Evolutionary conservation across 2,329 filamentous ascomycete genomes (phyloP), one percentile per base, ranked within the genome.

Genomic region (Colletotrichum caudatum): DNA sequence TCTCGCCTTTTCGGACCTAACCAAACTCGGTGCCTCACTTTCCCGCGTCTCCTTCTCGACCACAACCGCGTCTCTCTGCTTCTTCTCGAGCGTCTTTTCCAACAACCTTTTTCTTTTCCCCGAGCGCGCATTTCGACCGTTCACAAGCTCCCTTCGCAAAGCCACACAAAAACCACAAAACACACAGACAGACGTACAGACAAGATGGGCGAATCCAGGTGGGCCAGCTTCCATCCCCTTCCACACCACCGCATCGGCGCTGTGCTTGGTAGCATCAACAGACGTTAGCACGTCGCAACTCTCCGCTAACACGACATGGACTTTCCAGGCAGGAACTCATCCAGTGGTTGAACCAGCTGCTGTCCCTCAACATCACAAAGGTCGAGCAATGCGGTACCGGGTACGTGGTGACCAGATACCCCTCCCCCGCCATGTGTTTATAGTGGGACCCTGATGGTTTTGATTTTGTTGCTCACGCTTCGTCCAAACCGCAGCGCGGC

Each of bases 351-450:
- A 99, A 99, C 88, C 95, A 93, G 88, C 93, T 99, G 74, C 91
- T 99, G 63, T 94, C 98, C 86, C 92, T 99, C 79, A 99, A 98
- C 86, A 91, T 99, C 78, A 98, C 93, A 78, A 98, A 98, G 85
- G 94, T 99, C 81, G 96, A 99, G 86, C 96, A 99, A 88, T 98
- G 95, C 83, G 96, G 96, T 82, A 98, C 95, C 80, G 96, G 95
- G 95, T 98, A 91, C 78, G 86, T 82, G 74, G 70, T 51, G 73
- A 76, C 76, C 78, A 75, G 76, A 78, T 87, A 76, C 76, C 74
- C 76, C 75, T 77, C 78, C 78, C 75, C 77, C 77, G 71, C 76
- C 65, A 72, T 64, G 33, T 44, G 66, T 61, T 62, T 44, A 72
- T 41, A 64, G 65, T 72, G 69, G 69, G 69, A 72, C 69, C 69